A percentile compares a stretch with the other conserved stretches of the same genome.
Conservation (phyloP, 2,329 filamentous ascomycete species). For the Akanthomyces lecanii region DNA sequence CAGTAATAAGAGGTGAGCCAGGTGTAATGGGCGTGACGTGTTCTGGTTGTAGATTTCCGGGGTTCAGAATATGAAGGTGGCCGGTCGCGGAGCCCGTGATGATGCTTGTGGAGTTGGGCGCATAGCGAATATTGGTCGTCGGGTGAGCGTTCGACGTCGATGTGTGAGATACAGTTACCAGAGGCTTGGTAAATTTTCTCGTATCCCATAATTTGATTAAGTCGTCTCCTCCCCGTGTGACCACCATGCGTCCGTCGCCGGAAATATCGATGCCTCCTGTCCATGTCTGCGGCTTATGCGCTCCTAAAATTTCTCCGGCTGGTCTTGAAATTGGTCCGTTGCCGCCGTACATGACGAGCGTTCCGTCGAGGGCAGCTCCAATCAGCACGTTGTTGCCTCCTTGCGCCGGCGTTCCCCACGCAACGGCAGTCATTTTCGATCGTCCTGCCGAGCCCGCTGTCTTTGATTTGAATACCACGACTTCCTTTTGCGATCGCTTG, state of each 20-base stretch:
- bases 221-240: slow-evolving; percentile 87
- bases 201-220: slow-evolving; percentile 96
- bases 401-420: slow-evolving; percentile 73
- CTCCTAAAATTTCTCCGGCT: slow-evolving; percentile 75
- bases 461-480: slow-evolving; percentile 93
- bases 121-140: slow-evolving; percentile 84
- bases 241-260: slow-evolving; percentile 80
- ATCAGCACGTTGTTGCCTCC: slow-evolving; percentile 78
- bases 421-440: slow-evolving; percentile 88
- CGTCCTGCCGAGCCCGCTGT: slow-evolving; percentile 83
- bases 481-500: slow-evolving; percentile 82
- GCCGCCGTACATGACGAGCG: slow-evolving; percentile 85
- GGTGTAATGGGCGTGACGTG: slow-evolving; percentile 86
- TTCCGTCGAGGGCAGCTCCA: slow-evolving; percentile 81
- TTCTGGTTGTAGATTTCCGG: slow-evolving; percentile 81
- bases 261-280: slow-evolving; percentile 90
- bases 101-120: slow-evolving; percentile 76
- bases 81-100: slow-evolving; percentile 85
- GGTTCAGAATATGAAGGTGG: slow-evolving; percentile 87
- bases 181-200: slow-evolving; percentile 86
- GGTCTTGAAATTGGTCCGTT: slow-evolving; percentile 83
- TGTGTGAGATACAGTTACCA: slow-evolving; percentile 72
- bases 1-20: slow-evolving; percentile 73
- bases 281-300: slow-evolving; percentile 81
- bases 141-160: slow-evolving; percentile 82